Evolutionary conservation across 192 early-diverging fungal genomes (phyloP).

Genomic region (Coemansia furcata): DNA sequence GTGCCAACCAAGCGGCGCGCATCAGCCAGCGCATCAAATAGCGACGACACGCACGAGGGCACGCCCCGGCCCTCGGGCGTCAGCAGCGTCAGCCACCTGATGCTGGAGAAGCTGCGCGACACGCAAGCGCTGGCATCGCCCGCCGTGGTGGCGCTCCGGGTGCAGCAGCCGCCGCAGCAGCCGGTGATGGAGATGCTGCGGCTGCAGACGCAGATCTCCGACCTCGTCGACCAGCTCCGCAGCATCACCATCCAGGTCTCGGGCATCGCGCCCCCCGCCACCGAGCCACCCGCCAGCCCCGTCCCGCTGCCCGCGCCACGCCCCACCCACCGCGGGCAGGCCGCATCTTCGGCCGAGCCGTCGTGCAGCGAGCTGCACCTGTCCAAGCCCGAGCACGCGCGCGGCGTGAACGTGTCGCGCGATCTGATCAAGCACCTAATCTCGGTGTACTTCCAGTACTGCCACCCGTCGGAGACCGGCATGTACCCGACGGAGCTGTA

Average conservation of each 20-base stretch:
- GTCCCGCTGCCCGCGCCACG: background rate
- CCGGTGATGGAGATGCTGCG: constrained; percentile 51
- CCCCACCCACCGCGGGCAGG: too few species aligned
- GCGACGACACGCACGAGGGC: background rate
- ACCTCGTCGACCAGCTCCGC: constrained; percentile 46
- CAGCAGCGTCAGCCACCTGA: constrained; percentile 34
- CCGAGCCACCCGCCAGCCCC: background rate
- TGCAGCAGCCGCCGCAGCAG: constrained; percentile 4
- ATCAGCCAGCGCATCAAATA: constrained; percentile 14
- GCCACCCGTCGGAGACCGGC: constrained; percentile 45
- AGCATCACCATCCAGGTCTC: constrained; percentile 39
- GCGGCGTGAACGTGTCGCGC: constrained; percentile 32
- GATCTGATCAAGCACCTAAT: constrained; percentile 48
- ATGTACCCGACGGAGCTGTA: constrained; percentile 52
- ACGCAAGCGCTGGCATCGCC: constrained; percentile 9
- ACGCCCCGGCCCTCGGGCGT: background rate
- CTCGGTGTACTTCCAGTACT: constrained; percentile 40
- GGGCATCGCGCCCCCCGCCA: background rate
- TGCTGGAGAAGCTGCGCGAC: constrained; percentile 22
- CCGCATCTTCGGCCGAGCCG: too few species aligned
- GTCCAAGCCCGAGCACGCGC: constrained; percentile 16
- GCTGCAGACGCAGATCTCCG: constrained; percentile 49
- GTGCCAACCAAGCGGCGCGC: constrained; percentile 31
- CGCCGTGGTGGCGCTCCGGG: background rate
- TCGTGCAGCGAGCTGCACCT: constrained; percentile 3